phyloP scores from a whole-genome alignment of 2,329 filamentous ascomycete genomes.

The Fusarium devonianum region DNA sequence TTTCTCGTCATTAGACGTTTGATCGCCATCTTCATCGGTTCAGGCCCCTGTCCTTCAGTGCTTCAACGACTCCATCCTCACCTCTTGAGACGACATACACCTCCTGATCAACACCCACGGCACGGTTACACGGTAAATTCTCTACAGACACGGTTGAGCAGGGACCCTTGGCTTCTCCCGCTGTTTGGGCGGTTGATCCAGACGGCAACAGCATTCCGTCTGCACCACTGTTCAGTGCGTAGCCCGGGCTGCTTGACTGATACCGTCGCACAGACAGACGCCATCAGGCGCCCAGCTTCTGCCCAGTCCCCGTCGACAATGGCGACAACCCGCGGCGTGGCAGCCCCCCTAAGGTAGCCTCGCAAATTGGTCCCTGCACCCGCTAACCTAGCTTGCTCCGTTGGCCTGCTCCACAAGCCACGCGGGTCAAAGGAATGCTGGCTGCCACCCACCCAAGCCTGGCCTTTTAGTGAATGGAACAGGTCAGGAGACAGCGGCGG shows the following conservation, averaged over 20 bases:
- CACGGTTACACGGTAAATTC: conserved; percentile 28
- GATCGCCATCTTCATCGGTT: conserved; percentile 23
- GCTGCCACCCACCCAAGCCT: conserved; percentile 13
- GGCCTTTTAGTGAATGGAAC: conserved; percentile 17
- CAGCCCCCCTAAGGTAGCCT: conserved; percentile 28
- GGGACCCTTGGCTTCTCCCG: conserved; percentile 18
- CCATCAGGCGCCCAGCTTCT: conserved; percentile 19
- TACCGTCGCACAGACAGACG: conserved; percentile 35
- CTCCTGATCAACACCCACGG: conserved; percentile 13
- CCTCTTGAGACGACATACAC: conserved; percentile 29
- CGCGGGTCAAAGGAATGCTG: conserved; percentile 41
- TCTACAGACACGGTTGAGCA: conserved; percentile 6
- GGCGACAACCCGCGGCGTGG: conserved; percentile 28
- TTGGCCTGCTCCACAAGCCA: conserved; percentile 40
- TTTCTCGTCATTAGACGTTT: conserved; percentile 22
- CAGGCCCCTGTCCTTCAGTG: conserved; percentile 17
- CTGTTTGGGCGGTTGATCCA: conserved; percentile 4
- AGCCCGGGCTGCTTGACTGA: conserved; percentile 21
- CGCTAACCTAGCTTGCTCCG: conserved; percentile 30
- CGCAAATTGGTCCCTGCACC: conserved; percentile 19
- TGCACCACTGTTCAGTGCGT: conserved; percentile 8
- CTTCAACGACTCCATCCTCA: conserved; percentile 13
- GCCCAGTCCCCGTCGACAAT: conserved; percentile 20
- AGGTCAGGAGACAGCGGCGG: conserved; percentile 19
- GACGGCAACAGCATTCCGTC: conserved; percentile 17